A percentile compares a stretch with the other conserved stretches of the same genome.
phyloP scores from a whole-genome alignment of 306 rosid species.

The Vigna nakashimae region DNA sequence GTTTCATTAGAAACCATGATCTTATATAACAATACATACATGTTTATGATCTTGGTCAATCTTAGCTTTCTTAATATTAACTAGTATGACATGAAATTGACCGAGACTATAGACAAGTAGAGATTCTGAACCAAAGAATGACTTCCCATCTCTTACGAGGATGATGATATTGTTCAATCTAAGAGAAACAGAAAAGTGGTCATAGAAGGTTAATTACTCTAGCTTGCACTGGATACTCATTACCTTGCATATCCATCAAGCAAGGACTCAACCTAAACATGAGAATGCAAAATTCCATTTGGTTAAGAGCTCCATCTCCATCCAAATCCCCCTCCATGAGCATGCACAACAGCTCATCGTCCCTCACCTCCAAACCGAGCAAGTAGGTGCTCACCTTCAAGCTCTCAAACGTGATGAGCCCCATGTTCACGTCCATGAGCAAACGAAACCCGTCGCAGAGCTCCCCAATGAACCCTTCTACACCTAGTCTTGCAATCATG shows the following conservation, averaged over 20 bases:
- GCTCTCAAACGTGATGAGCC: slow-evolving; percentile 78
- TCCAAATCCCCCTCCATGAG: slow-evolving; percentile 76
- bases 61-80: too few relatives aligned
- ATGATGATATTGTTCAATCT: neutral
- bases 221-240: slow-evolving; percentile 8
- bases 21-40: too few relatives aligned
- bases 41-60: too few relatives aligned
- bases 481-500: slow-evolving; percentile 62
- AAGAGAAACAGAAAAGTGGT: neutral
- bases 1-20: too few relatives aligned
- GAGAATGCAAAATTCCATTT: slow-evolving; percentile 73
- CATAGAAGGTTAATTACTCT: neutral
- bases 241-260: slow-evolving; percentile 45
- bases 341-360: slow-evolving; percentile 69
- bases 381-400: slow-evolving; percentile 58
- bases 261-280: slow-evolving; percentile 81
- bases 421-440: slow-evolving; percentile 73
- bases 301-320: slow-evolving; percentile 74
- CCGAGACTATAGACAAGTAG: neutral
- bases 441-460: slow-evolving; percentile 65
- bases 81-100: too few relatives aligned
- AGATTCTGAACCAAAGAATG: neutral
- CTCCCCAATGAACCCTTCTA: slow-evolving; percentile 64
- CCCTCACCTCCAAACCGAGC: slow-evolving; percentile 62
- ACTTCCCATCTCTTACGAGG: neutral